Conservation (phyloP, 2,329 filamentous ascomycete genomes). For the Penicillium sp. region DNA sequence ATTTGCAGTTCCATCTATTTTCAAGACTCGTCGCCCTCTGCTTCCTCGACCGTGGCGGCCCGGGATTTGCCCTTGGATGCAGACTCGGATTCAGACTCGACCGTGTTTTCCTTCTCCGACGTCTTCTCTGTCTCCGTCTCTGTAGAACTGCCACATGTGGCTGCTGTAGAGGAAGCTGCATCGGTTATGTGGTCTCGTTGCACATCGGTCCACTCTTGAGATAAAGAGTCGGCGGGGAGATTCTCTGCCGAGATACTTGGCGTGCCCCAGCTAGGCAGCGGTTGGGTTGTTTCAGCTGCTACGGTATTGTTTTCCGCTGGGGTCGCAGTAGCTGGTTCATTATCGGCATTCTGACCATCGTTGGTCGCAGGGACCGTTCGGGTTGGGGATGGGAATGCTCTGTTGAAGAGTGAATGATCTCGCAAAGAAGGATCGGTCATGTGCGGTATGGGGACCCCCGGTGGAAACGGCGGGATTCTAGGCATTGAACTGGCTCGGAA, state of each 20-base stretch:
- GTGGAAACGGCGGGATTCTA: neutral
- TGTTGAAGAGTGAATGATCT: neutral
- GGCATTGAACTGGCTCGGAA: slow-evolving; percentile 2
- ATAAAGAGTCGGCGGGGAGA: slow-evolving; percentile 24
- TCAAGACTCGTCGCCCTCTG: slow-evolving; percentile 29
- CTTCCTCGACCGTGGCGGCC: slow-evolving; percentile 38
- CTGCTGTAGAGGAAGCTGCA: slow-evolving; percentile 10
- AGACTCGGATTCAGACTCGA: slow-evolving; percentile 11
- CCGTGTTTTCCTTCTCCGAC: slow-evolving; percentile 6
- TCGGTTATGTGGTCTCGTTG: slow-evolving; percentile 20
- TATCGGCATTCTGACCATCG: neutral
- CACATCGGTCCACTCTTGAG: slow-evolving; percentile 33
- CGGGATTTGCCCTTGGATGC: slow-evolving; percentile 34
- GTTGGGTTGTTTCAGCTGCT: neutral
- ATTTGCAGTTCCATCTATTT: neutral
- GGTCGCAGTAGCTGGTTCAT: neutral
- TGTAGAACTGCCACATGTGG: slow-evolving; percentile 13
- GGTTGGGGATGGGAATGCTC: neutral
- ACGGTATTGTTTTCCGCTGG: neutral
- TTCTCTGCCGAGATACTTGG: slow-evolving; percentile 9
- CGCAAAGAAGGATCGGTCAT: neutral
- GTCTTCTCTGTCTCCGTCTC: neutral
- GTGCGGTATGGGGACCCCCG: neutral
- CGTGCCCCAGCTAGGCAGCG: slow-evolving; percentile 21
- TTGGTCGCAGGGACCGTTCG: neutral